These are phyloP conservation scores for Scolecobasidium constrictum DNA, from an alignment of 2,329 filamentous ascomycete genomes.

Conservation along the genomic window DNA sequence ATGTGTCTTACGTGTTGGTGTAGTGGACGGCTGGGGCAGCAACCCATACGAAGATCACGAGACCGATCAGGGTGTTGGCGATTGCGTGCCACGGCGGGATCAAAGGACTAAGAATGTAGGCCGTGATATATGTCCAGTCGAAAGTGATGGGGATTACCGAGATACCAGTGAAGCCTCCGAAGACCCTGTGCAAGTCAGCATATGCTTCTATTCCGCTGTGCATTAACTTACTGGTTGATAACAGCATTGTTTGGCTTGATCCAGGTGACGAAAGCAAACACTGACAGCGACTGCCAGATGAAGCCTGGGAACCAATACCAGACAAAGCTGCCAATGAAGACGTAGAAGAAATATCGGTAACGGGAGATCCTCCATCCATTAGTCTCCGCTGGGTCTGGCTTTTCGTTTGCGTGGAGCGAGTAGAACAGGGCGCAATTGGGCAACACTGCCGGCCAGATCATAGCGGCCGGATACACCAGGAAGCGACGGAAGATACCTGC, in stretches of 20 bases:
- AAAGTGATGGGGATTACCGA: constrained; percentile 47
- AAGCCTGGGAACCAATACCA: constrained; percentile 64
- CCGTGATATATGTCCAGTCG: constrained; percentile 10
- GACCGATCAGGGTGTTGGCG: constrained; percentile 9
- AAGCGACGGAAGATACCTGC: constrained; percentile 19
- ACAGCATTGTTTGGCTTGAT: constrained; percentile 56
- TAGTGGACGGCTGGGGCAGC: constrained; percentile 19
- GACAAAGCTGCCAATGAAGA: constrained; percentile 15
- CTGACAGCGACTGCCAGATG: constrained; percentile 56
- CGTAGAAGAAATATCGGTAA: constrained; percentile 50
- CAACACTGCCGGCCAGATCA: constrained; percentile 64
- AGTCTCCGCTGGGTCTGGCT: constrained; percentile 44
- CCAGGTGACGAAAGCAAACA: constrained; percentile 64
- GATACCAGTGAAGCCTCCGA: constrained; percentile 57
- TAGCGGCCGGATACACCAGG: constrained; percentile 43
- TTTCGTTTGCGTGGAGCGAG: constrained; percentile 51
- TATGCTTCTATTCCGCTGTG: too few species aligned
- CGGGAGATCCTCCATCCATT: constrained; percentile 55
- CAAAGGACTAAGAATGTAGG: constrained; percentile 8
- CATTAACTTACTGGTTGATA: too few species aligned
- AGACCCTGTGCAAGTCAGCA: too few species aligned
- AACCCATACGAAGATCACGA: constrained; percentile 8
- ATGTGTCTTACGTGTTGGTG: too few species aligned
- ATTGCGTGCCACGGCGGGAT: constrained; percentile 10
- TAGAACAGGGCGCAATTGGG: constrained; percentile 58